Percentiles rank a stretch among this genome's conserved stretches.
These are phyloP conservation scores for Dioscorea zingiberensis DNA, from an alignment of 106 monocot species.

Conservation along the genomic window DNA sequence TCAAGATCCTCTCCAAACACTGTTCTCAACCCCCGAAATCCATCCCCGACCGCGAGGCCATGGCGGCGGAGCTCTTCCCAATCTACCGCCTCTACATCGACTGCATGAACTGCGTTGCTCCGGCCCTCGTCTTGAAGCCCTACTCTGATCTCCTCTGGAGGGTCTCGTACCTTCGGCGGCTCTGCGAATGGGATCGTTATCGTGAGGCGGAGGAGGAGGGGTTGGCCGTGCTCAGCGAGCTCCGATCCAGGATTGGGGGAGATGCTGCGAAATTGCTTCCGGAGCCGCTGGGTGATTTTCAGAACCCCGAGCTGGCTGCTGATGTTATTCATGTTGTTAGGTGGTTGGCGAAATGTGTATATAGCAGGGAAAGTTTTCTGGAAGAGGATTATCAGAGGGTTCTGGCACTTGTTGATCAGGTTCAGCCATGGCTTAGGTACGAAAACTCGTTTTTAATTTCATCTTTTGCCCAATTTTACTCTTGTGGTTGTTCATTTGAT, in stretches of 20 bases:
- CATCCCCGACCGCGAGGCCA: not conserved
- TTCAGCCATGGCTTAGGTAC: not conserved
- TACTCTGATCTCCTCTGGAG: not conserved
- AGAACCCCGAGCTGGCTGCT: not conserved
- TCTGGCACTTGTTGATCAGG: not conserved
- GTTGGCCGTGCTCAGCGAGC: not conserved
- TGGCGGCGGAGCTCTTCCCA: not conserved
- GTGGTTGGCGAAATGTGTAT: not conserved
- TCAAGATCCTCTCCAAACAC: no score
- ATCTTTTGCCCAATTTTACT: not conserved
- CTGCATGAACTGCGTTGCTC: not conserved
- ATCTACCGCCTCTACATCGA: not conserved
- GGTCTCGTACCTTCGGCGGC: not conserved
- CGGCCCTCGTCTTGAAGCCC: not conserved
- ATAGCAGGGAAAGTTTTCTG: not conserved
- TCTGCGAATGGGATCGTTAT: not conserved
- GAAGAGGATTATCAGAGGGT: not conserved
- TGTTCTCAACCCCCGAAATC: no score
- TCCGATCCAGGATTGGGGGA: not conserved
- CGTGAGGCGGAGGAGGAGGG: not conserved
- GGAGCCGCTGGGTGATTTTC: not conserved
- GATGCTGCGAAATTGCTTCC: not conserved
- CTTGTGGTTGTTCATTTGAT: not conserved
- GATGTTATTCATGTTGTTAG: not conserved
- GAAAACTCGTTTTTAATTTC: not conserved